Evolutionary conservation across 164 flowering plant species (phyloP), one percentile per base, ranked within the genome.

Genomic region (Umbilicus rupestris): DNA sequence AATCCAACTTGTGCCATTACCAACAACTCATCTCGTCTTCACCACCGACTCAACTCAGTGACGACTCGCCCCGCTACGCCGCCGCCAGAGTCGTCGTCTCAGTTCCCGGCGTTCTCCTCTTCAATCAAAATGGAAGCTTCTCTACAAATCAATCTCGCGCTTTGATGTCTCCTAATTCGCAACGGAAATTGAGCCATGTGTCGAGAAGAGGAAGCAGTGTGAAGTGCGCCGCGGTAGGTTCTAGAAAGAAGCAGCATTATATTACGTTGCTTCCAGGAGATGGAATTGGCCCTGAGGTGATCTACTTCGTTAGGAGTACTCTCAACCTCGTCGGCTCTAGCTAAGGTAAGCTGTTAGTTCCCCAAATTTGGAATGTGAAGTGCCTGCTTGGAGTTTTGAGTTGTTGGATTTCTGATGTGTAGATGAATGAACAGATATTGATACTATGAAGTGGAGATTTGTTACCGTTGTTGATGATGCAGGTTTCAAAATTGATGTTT

Each of bases 261-360:
- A 78, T 91, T 75, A 87, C 96, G 22, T 83, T 94, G 24, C 91
- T 94, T 64, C 96, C 97, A 16, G 99, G 99, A 33, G 99, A 94
- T 69, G 99, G 99, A 50, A 94, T 94, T 63, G 99, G 99, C 64
- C 99, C 99, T 0, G 99, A 94, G 71, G 88, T 91, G 67, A 74
- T 91, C 71, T 80, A 96, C 68, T 88, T 89, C 50, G 88, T 97
- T 59, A 89, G 86, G 66, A 72, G 77, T 37, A 94, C 84, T 39
- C 97, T 94, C 67, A 67, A 71, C 8, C 82, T 83, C 62, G 81
- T 79, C 19, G 97, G 77, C 17, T 80, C 88, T 59, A 78, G 75
- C 12, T 80, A 90, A 83, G 95, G 97, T 89, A n/a, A 39, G 11
- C 5, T 22, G 16, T 16, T 19, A 12, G 7, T 46, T 7, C n/a